Evolutionary conservation across 805 yeast species (phyloP), one percentile per base, ranked within the genome.

Genomic region (Priceomyces haplophilus): DNA sequence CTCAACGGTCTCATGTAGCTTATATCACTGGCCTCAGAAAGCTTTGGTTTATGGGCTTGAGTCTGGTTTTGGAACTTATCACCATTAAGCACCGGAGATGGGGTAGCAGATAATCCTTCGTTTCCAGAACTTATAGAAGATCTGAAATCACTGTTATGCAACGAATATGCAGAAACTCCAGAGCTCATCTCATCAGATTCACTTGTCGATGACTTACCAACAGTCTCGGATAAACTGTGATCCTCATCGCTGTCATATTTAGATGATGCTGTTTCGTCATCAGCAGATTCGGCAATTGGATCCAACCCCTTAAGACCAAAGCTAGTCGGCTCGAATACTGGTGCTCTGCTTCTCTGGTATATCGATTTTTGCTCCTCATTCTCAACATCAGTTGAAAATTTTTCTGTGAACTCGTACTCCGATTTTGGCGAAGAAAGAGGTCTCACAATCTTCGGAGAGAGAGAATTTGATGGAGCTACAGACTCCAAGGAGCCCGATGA

Each of bases 131-230:
- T 56, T 21, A 64, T 59, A 7, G 69, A 62, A 7, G 67, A 61
- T 46, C 65, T 62, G 52, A 60, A 60, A 47, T 67, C 69, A 46
- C 67, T 60, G 33, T 62, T 55, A 47, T 66, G 70, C 50, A 70
- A 66, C 1, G 75, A 69, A 40, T 66, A 58, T 10, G 64, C 54
- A 5, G 72, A 65, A 3, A 57, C 54, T 24, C 67, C 62, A 3
- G 67, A 59, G 8, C 61, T 53, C 3, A 50, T 40, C 24, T 56
- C 62, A 37, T 56, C 57, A 15, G 51, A 20, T 43, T 52, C 40
- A 33, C 42, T 40, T 34, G 38, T 39, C 38, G 56, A 46, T 16
- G 55, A 52, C 24, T 41, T 48, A 15, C 43, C 30, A 21, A 40
- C 46, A 19, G 47, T 51, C 16, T 29, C 38, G 19, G 45, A 48